A percentile compares a stretch with the other conserved stretches of the same genome.
phyloP scores from a whole-genome alignment of 2,329 filamentous ascomycete species.

The Cyphellophora europaea region DNA sequence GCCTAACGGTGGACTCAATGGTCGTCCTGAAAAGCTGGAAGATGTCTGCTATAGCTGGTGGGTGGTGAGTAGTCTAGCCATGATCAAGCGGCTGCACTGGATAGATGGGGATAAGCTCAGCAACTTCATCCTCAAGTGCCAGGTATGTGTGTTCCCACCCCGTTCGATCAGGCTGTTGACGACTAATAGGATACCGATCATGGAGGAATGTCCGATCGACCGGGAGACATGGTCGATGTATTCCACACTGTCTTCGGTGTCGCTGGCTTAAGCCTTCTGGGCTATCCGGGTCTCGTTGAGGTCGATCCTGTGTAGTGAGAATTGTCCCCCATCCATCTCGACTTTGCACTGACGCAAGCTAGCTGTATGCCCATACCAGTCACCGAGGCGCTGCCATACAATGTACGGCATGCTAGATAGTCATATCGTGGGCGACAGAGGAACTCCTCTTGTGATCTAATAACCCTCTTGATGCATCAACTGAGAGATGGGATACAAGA shows the following conservation, averaged over 20 bases:
- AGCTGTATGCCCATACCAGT: constrained; percentile 65
- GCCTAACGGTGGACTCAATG: constrained; percentile 80
- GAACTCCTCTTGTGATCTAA: constrained; percentile 61
- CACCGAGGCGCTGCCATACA: constrained; percentile 39
- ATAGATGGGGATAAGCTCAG: constrained; percentile 75
- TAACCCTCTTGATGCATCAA: constrained; percentile 48
- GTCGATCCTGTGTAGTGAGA: constrained; percentile 81
- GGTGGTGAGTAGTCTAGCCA: constrained; percentile 85
- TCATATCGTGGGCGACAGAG: too few species aligned
- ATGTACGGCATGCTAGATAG: too few species aligned
- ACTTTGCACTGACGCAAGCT: constrained; percentile 14
- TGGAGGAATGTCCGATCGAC: constrained; percentile 82
- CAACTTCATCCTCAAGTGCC: constrained; percentile 75
- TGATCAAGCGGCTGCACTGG: constrained; percentile 84
- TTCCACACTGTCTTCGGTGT: constrained; percentile 91
- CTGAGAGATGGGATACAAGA: constrained; percentile 61
- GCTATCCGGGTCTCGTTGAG: constrained; percentile 64
- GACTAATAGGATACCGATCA: constrained; percentile 65
- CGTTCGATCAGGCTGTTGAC: too few species aligned
- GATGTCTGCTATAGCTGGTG: constrained; percentile 99
- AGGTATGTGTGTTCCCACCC: too few species aligned
- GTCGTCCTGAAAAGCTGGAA: constrained; percentile 86
- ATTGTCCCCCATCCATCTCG: background rate
- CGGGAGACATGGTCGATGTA: constrained; percentile 92
- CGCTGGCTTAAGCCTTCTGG: constrained; percentile 76